Evolutionary conservation across 192 early-diverging fungal genomes (phyloP), one percentile per base, ranked within the genome.

Genomic region (Thamnidium elegans): DNA sequence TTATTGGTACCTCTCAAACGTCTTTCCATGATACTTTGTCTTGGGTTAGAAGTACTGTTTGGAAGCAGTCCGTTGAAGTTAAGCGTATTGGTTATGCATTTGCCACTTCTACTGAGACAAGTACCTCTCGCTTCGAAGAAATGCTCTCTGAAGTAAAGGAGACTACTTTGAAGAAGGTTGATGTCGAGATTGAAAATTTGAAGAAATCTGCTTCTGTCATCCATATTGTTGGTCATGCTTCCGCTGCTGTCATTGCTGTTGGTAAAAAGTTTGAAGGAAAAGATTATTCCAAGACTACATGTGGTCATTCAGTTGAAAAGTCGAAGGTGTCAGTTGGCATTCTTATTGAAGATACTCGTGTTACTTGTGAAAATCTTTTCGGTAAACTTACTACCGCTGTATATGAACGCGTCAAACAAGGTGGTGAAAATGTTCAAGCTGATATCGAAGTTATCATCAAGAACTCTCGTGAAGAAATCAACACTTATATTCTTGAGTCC

Each of bases 31-130:
- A 50, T 13, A 54, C 63, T 30, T 36, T 64, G 4, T 30, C 48
- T n/a, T 64, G 63, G 63, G 8, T 64, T 23, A 51, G 63, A 43
- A 36, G 17, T 10, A 64, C 48, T 53, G 51, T 46, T 53, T 52
- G 39, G 31, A 9, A 19, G 9, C 63, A 64, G 8, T 23, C 50
- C 17, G 42, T 50, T 51, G 50, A 64, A 23, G n/a, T 64, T 10
- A 64, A 64, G 36, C 14, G 34, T 10, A 64, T 64, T 45, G 51
- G 39, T 43, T 34, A 21, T 39, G 21, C 54, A 14, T 23, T 36
- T 50, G 19, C 26, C 20, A 64, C 43, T 8, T 59, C 58, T 17
- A 23, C 20, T 14, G 21, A 42, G 14, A 23, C 36, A 39, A 45
- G 14, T 10, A 20, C 21, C 13, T 3, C n/a, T 20, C 20, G 43